Evolutionary conservation across 495 filamentous ascomycete species (phyloP).

Genomic region (Recurvomyces mirabilis): DNA sequence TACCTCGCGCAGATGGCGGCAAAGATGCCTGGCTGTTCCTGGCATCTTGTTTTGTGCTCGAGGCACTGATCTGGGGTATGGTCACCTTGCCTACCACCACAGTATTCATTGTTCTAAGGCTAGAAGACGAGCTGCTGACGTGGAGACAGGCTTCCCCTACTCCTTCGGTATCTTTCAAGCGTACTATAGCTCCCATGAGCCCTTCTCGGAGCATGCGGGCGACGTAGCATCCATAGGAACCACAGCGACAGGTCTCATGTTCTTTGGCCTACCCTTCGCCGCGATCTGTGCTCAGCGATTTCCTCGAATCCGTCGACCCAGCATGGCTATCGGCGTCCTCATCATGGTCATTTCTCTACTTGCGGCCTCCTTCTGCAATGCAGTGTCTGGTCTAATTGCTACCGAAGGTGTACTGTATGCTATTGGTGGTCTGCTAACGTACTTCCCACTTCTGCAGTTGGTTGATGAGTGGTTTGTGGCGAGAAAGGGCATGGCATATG

Average conservation of each 20-base stretch:
- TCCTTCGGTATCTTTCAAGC: conserved; percentile 51
- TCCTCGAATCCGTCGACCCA: conserved; percentile 17
- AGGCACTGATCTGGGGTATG: conserved; percentile 55
- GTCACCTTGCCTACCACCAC: conserved; percentile 6
- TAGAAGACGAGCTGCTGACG: too few species aligned
- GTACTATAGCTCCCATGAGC: conserved; percentile 41
- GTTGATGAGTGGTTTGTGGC: conserved; percentile 48
- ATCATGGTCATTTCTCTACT: conserved; percentile 24
- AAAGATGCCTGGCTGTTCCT: conserved; percentile 56
- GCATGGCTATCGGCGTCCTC: conserved; percentile 31
- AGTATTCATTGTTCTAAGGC: too few species aligned
- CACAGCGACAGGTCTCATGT: conserved; percentile 41
- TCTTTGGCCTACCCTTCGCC: conserved; percentile 34
- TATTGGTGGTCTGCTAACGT: conserved; percentile 38
- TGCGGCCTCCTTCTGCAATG: conserved; percentile 36
- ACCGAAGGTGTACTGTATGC: conserved; percentile 46
- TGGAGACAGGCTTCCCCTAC: conserved; percentile 48
- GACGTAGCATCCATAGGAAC: conserved; percentile 42
- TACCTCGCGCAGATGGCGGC: conserved; percentile 51
- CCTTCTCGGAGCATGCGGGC: conserved; percentile 30
- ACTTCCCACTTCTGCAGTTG: conserved; percentile 39
- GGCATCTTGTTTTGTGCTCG: conserved; percentile 48
- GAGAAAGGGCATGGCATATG: conserved; percentile 44
- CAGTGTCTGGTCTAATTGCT: conserved; percentile 36
- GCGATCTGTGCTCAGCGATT: conserved; percentile 26